phyloP scores from a whole-genome alignment of 2,329 filamentous ascomycete genomes.

The Aspergillus versicolor region DNA sequence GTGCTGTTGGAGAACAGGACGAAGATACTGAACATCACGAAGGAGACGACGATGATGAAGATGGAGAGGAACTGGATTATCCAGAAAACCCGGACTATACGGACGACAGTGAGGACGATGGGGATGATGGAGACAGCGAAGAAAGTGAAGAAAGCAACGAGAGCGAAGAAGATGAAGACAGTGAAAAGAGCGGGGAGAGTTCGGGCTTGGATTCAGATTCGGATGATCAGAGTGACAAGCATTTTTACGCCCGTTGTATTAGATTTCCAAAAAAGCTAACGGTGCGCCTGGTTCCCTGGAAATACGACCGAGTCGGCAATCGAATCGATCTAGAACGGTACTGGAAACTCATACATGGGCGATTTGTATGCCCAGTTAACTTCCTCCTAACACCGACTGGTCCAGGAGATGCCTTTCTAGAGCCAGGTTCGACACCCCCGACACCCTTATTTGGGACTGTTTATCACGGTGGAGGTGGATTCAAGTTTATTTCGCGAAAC shows the following conservation, averaged over 20 bases:
- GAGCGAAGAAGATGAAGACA: neutral
- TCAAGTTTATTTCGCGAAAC: neutral
- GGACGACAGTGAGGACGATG: neutral
- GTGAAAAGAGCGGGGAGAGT: neutral
- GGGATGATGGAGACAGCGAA: neutral
- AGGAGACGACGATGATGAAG: no score
- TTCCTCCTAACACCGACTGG: neutral
- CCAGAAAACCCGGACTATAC: no score
- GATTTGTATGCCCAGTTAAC: neutral
- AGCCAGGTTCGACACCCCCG: no score
- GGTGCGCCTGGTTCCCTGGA: neutral
- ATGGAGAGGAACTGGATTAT: no score
- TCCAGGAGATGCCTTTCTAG: no score
- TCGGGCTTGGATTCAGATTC: neutral
- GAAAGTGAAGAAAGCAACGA: neutral
- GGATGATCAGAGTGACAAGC: constrained; percentile 8
- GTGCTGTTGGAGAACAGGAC: neutral
- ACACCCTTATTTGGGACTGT: neutral
- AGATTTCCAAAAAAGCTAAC: neutral
- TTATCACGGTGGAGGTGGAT: neutral
- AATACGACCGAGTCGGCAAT: neutral
- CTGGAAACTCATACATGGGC: neutral
- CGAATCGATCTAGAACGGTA: neutral
- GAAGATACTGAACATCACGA: neutral
- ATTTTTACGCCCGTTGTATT: neutral